Evolutionary conservation across 116 monocot genomes (phyloP).

Genomic region (Cymodocea nodosa): DNA sequence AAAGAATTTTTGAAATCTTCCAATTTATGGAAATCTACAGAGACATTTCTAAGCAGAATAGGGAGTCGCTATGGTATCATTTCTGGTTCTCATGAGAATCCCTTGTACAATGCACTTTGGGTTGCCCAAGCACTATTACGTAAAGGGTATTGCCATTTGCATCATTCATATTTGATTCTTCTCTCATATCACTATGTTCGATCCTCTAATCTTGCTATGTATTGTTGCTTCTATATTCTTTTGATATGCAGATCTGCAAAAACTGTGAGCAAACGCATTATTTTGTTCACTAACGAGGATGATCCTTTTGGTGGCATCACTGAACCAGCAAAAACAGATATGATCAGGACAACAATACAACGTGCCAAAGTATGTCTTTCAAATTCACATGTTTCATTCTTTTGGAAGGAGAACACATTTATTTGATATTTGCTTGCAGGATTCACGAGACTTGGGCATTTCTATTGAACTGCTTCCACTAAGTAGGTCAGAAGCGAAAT

Average conservation of each 20-base stretch:
- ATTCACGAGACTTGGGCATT: conserved; percentile 85
- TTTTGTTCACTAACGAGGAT: conserved; percentile 92
- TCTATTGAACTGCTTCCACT: conserved; percentile 90
- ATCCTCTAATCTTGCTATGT: no score
- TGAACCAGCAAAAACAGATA: conserved; percentile 62
- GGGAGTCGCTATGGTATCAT: conserved; percentile 66
- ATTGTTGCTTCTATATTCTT: not conserved
- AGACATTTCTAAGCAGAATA: conserved; percentile 45
- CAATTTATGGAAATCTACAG: conserved; percentile 18
- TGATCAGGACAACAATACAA: conserved; percentile 87
- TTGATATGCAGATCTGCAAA: conserved; percentile 44
- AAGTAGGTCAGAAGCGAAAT: conserved; percentile 50
- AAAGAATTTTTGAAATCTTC: no score
- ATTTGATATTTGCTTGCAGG: conserved; percentile 21
- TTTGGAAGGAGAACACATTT: no score
- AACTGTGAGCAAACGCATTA: conserved; percentile 54
- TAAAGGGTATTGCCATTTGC: conserved; percentile 43
- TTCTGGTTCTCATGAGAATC: conserved; percentile 64
- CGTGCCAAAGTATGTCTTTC: conserved; percentile 46
- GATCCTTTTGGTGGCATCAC: conserved; percentile 68
- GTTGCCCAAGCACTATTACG: conserved; percentile 83
- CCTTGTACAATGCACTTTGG: conserved; percentile 93
- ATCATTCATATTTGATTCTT: not conserved
- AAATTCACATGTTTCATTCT: not conserved
- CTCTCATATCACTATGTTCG: no score